Percentiles rank a stretch among this genome's conserved stretches.
phyloP scores from a whole-genome alignment of 495 filamentous ascomycete genomes.

The Cairneyella variabilis region DNA sequence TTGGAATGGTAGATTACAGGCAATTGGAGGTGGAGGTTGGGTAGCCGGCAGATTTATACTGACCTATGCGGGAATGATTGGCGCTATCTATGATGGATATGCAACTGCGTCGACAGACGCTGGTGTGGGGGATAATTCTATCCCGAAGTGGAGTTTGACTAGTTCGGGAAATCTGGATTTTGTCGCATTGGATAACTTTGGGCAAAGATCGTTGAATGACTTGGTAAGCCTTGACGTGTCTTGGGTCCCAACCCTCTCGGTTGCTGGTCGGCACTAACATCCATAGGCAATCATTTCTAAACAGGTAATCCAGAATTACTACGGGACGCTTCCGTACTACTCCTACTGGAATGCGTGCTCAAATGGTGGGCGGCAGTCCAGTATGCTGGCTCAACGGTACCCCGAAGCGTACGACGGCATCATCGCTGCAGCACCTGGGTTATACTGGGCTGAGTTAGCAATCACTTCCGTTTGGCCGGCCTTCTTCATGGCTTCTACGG shows the following conservation, averaged over 20 bases:
- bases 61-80: constrained; percentile 23
- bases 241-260: too few relatives aligned
- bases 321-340: constrained; percentile 32
- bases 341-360: constrained; percentile 46
- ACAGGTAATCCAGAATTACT: constrained; percentile 27
- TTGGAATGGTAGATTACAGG: constrained; percentile 40
- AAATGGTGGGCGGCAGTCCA: constrained; percentile 39
- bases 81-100: constrained; percentile 34
- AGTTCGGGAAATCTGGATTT: constrained; percentile 40
- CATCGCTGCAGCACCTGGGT: constrained; percentile 32
- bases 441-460: constrained; percentile 29
- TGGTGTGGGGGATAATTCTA: constrained; percentile 25
- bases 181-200: constrained; percentile 36
- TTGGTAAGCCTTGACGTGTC: too few relatives aligned
- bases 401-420: constrained; percentile 39
- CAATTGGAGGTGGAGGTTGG: constrained; percentile 43
- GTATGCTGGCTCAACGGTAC: constrained; percentile 38
- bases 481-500: constrained; percentile 29
- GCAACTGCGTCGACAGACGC: constrained; percentile 38
- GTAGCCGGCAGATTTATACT: constrained; percentile 25
- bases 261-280: too few relatives aligned
- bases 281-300: constrained; percentile 35
- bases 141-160: constrained; percentile 34
- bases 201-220: constrained; percentile 26
- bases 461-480: constrained; percentile 27